A percentile compares a stretch with the other conserved stretches of the same genome.
Evolutionary conservation across 129 eudicot genomes (phyloP).

Genomic region (Cynara cardunculus): DNA sequence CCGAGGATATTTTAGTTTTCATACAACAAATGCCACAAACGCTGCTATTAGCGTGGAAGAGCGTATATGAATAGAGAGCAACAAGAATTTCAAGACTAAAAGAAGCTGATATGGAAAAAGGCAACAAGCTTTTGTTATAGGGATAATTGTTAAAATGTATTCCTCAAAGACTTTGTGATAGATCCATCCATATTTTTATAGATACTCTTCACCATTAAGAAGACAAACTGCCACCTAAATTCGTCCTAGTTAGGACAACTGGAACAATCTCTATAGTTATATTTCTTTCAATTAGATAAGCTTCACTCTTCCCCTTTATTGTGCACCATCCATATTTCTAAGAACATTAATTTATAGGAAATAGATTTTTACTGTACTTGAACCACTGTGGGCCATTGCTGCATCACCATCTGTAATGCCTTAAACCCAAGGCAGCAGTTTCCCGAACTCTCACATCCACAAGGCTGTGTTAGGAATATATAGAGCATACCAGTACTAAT

Average conservation of each 20-base stretch:
- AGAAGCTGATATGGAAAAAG: background rate
- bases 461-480: background rate
- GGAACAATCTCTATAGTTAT: background rate
- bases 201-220: background rate
- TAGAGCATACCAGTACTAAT: background rate
- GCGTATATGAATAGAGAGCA: background rate
- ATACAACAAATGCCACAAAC: too few relatives aligned
- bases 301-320: background rate
- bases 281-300: background rate
- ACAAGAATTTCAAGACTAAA: background rate
- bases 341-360: background rate
- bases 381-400: background rate
- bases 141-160: background rate
- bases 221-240: background rate
- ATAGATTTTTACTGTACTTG: background rate
- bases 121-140: background rate
- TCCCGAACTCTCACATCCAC: background rate
- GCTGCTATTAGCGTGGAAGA: too few relatives aligned
- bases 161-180: background rate
- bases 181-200: background rate
- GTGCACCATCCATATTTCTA: background rate
- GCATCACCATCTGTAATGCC: background rate
- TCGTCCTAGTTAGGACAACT: background rate
- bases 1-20: too few relatives aligned
- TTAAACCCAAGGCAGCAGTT: background rate